phyloP scores from a whole-genome alignment of 441 rosid species.

The Mallotus japonicus region DNA sequence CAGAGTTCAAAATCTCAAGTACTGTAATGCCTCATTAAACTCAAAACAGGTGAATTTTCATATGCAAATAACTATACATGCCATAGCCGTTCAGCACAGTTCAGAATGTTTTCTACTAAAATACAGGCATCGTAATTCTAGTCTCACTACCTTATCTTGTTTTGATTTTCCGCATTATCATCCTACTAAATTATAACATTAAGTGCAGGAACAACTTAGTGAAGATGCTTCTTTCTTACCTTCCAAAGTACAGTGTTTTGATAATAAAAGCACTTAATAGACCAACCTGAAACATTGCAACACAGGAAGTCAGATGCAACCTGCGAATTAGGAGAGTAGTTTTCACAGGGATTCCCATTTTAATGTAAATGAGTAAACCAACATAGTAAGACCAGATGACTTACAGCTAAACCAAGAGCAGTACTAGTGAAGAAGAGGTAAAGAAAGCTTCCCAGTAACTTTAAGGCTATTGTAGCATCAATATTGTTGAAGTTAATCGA shows the following conservation, averaged over 20 bases:
- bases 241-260: constrained; percentile 68
- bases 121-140: not conserved
- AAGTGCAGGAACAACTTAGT: constrained; percentile 3
- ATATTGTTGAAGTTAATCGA: constrained; percentile 40
- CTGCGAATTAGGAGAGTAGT: not conserved
- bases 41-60: not conserved
- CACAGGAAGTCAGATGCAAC: constrained; percentile 15
- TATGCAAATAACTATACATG: not conserved
- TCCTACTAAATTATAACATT: not conserved
- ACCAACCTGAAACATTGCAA: constrained; percentile 47
- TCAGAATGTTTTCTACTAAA: not conserved
- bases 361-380: not conserved
- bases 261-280: constrained; percentile 69
- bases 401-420: constrained; percentile 59
- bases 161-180: not conserved
- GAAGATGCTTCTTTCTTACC: constrained; percentile 31
- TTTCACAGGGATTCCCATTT: not conserved
- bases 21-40: not conserved
- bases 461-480: constrained; percentile 35
- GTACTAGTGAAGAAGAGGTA: constrained; percentile 67
- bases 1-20: not conserved
- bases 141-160: not conserved
- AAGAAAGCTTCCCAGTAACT: constrained; percentile 60
- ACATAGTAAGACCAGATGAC: constrained; percentile 22
- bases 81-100: not conserved